Evolutionary conservation across 768 basidiomycete genomes (phyloP).

Genomic region (Daedalea quercina): DNA sequence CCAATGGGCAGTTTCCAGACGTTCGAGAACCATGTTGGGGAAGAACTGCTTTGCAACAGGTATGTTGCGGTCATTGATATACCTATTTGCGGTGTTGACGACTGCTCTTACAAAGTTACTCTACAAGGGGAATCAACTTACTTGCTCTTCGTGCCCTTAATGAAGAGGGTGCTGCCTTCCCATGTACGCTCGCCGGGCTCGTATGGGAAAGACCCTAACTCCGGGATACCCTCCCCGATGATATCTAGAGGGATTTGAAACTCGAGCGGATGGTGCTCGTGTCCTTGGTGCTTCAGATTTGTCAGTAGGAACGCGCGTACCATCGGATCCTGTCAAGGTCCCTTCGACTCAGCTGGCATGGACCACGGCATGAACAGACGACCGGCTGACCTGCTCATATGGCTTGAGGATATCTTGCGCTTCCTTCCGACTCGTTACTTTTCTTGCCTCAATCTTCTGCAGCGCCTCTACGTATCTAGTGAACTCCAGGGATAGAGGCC

Average conservation of each 20-base stretch:
- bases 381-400: slow-evolving; percentile 48
- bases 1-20: slow-evolving; percentile 82
- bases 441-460: slow-evolving; percentile 58
- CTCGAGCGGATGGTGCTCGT: slow-evolving; percentile 30
- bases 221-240: slow-evolving; percentile 49
- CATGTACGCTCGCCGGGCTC: slow-evolving; percentile 44
- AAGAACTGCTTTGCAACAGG: slow-evolving; percentile 62
- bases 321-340: slow-evolving; percentile 47
- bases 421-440: slow-evolving; percentile 55
- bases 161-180: slow-evolving; percentile 58
- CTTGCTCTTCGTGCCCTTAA: slow-evolving; percentile 78
- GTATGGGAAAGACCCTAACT: slow-evolving; percentile 80
- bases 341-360: background rate
- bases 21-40: slow-evolving; percentile 56
- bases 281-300: slow-evolving; percentile 48
- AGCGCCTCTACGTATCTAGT: slow-evolving; percentile 61
- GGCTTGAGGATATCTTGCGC: slow-evolving; percentile 59
- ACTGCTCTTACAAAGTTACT: background rate
- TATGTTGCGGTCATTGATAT: slow-evolving; percentile 68
- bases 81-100: slow-evolving; percentile 34
- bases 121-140: slow-evolving; percentile 25
- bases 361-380: background rate
- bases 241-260: slow-evolving; percentile 74
- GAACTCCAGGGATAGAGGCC: slow-evolving; percentile 57
- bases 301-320: slow-evolving; percentile 83